These are phyloP conservation scores for Discostella stelligeroides DNA, from an alignment of 108 stramenopile genomes.

Conservation along the genomic window DNA sequence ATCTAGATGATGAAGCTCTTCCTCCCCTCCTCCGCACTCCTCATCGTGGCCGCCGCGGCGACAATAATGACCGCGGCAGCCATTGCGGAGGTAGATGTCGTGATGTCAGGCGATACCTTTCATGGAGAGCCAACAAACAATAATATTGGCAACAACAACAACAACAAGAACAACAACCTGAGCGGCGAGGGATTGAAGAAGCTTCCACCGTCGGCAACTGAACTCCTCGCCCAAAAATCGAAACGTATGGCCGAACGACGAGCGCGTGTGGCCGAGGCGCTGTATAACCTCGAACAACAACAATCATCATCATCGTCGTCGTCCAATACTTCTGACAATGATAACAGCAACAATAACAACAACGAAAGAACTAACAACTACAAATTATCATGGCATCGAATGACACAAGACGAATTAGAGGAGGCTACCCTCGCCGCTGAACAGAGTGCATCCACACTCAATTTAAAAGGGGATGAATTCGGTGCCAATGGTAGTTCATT, in stretches of 20 bases:
- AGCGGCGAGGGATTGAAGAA: not conserved
- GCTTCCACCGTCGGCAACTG: not conserved
- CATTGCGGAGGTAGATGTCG: not conserved
- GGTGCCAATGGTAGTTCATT: not conserved
- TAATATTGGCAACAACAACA: too few relatives aligned
- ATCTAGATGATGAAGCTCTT: too few relatives aligned
- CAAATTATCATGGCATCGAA: too few relatives aligned
- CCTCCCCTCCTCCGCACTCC: too few relatives aligned
- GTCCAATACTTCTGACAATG: too few relatives aligned
- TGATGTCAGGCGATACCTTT: not conserved
- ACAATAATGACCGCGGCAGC: too few relatives aligned
- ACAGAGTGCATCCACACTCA: not conserved
- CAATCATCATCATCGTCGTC: not conserved
- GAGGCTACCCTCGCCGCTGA: too few relatives aligned
- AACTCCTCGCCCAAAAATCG: constrained; percentile 7
- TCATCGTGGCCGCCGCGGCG: too few relatives aligned
- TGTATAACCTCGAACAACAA: not conserved
- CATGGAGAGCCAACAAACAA: not conserved
- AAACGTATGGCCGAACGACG: constrained; percentile 27
- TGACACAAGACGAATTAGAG: too few relatives aligned
- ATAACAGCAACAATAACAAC: constrained; percentile 3
- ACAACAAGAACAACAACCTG: not conserved
- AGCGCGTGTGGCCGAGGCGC: not conserved
- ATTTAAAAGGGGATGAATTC: not conserved
- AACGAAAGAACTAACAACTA: not conserved